Evolutionary conservation across 2,329 filamentous ascomycete species (phyloP), one percentile per base, ranked within the genome.

Genomic region (Aspergillus sp.): DNA sequence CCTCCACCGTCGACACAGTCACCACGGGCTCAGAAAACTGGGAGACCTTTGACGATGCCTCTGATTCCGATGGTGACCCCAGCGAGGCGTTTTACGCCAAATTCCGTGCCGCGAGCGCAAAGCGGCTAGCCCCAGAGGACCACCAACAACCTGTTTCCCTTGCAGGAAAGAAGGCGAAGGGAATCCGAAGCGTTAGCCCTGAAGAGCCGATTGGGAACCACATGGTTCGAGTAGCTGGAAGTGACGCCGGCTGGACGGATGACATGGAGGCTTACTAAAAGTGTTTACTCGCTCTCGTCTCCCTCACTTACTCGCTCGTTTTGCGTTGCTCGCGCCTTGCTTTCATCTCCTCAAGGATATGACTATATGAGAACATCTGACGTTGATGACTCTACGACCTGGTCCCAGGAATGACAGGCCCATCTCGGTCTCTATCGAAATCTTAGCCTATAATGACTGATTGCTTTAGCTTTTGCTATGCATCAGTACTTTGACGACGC

Each of bases 11-110:
- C 23, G 80, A 80, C n/a, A 92, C 90, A 1, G 84, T 84, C 23
- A 84, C 91, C 28, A 92, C 91, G 5, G 92, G 91, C 1, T 96
- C 92, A 3, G 94, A 98, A 78, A 98, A 98, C 76, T 98, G 94
- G 94, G 94, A 98, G 78, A 97, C 93, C 9, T 98, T 95, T 71
- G 93, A 95, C 69, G 92, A 96, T 74, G 87, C 85, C 67, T 92
- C 90, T 0, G 91, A 92, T 70, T 83, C 84, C 0, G 91, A 94
- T 73, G 81, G 82, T 25, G 93, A 97, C 73, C 86, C 85, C 0
- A 89, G 88, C 4, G 91, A 95, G 63, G 84, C 87, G 9, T 96
- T 96, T 76, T 92, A 92, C 72, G 90, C 91, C 66, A 92, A 91
- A 76, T 80, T 93, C 57, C 85, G 89, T 60, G 88, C 89, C 34